These are phyloP conservation scores for Arthroderma uncinatum DNA, from an alignment of 2,329 filamentous ascomycete genomes.

Conservation along the genomic window DNA sequence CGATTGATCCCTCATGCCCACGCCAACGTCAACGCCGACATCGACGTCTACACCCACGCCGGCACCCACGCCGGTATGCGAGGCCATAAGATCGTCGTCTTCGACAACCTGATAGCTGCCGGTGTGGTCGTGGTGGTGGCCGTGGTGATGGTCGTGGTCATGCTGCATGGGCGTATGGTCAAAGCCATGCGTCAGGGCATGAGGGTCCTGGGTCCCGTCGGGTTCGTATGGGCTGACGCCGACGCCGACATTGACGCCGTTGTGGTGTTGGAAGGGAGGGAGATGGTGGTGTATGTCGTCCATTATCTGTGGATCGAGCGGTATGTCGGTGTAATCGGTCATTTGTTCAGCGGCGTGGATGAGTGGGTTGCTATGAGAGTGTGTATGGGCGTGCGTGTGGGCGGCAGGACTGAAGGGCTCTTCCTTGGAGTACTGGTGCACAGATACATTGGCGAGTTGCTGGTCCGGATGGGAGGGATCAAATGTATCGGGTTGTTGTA, in stretches of 20 bases:
- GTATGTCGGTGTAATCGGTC: slow-evolving; percentile 40
- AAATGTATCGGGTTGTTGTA: slow-evolving; percentile 12
- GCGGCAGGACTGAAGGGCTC: slow-evolving; percentile 22
- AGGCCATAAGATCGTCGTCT: slow-evolving; percentile 30
- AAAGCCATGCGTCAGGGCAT: slow-evolving; percentile 27
- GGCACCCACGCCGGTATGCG: slow-evolving; percentile 8
- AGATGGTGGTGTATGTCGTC: slow-evolving; percentile 39
- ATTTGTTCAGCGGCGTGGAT: slow-evolving; percentile 31
- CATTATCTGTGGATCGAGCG: slow-evolving; percentile 53
- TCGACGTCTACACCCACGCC: not conserved
- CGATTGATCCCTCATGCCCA: slow-evolving; percentile 27
- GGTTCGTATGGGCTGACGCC: slow-evolving; percentile 22
- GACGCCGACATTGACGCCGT: slow-evolving; percentile 22
- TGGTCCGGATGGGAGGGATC: slow-evolving; percentile 11
- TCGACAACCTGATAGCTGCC: slow-evolving; percentile 34
- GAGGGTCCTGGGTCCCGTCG: slow-evolving; percentile 17
- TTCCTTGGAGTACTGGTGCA: slow-evolving; percentile 18
- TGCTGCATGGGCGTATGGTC: slow-evolving; percentile 28
- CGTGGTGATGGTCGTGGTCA: slow-evolving; percentile 28
- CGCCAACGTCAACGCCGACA: slow-evolving; percentile 17
- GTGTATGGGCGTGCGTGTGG: not conserved
- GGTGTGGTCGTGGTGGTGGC: slow-evolving; percentile 28
- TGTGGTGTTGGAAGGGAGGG: slow-evolving; percentile 31
- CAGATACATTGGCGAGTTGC: slow-evolving; percentile 10
- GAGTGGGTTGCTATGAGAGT: slow-evolving; percentile 19